phyloP scores from a whole-genome alignment of 148 eudicot species.

The Nyssa sinensis region DNA sequence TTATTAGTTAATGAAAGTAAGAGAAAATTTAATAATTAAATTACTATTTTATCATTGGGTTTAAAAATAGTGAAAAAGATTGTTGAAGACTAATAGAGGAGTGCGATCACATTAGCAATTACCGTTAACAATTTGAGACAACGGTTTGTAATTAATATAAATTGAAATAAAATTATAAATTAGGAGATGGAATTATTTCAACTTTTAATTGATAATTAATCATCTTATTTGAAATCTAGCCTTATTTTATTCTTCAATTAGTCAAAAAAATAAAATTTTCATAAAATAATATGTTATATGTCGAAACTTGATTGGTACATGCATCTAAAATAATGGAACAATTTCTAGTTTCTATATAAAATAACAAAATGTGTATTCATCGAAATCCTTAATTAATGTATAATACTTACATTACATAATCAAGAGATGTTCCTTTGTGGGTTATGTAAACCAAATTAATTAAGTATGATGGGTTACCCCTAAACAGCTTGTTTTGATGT shows the following conservation, averaged over 20 bases:
- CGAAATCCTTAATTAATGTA: neutral
- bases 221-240: too few relatives aligned
- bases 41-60: too few relatives aligned
- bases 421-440: neutral
- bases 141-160: too few relatives aligned
- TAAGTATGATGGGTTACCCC: neutral
- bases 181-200: too few relatives aligned
- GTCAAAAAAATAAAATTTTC: neutral
- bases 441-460: neutral
- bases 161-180: too few relatives aligned
- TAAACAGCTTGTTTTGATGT: slow-evolving; percentile 1
- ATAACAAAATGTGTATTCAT: neutral
- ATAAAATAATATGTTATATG: slow-evolving; percentile 11
- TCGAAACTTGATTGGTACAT: neutral
- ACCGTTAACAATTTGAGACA: too few relatives aligned
- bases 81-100: too few relatives aligned
- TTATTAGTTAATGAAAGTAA: too few relatives aligned
- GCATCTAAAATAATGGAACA: neutral
- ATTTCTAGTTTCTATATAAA: neutral
- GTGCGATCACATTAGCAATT: too few relatives aligned
- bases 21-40: too few relatives aligned
- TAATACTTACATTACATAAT: neutral
- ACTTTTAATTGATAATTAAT: too few relatives aligned
- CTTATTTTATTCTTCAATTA: slow-evolving; percentile 1
- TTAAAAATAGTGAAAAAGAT: too few relatives aligned